Base-by-base conservation (phyloP, 164 flowering plant genomes). In the Nelumbo lutea region DNA sequence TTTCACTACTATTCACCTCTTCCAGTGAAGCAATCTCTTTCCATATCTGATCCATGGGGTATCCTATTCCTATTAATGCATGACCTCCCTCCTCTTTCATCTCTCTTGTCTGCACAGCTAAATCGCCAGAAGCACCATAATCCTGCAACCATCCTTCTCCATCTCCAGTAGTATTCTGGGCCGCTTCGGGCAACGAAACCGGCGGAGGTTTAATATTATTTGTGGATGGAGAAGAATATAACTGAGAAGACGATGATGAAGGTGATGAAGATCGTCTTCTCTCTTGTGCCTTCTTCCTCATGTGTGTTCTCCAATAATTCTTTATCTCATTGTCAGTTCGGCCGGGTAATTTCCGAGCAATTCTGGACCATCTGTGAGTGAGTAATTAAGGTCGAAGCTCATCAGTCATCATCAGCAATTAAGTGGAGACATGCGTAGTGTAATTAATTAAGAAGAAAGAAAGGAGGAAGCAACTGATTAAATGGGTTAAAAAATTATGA, bases 271-370 rank as follows among this genome's bases (percentile, higher is more conserved):
- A 79, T 15, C 76, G 77, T 75, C 82, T 89, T 71, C 77, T 82
- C 69, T 93, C 96, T 79, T 92, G 96, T 72, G 96, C 97, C 70
- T 86, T 85, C 72, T 90, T 95, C 76, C 98, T 77, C 96, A 85
- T 90, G 67, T 90, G 89, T 39, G 98, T 91, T 59, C 97, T 85
- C 98, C 98, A 95, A 47, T 95, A 95, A 66, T 95, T 95, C 90
- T 95, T 95, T 61, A 95, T 92, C 84, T 92, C 98, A 64, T 95
- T 95, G 62, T 95, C 98, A 0, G 98, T 95, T 52, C 98, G 79
- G 43, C 98, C 98, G 0, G 98, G 97, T 73, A 95, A 68, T 78
- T 75, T 95, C 42, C 89, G 78, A 56, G 98, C 97, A 68, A 95
- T 95, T 76, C 87, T 85, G 42, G 98, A 95, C 98, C 98, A 95